A percentile compares a stretch with the other conserved stretches of the same genome.
Conservation (phyloP, 257 asterid genomes). For the Parsonsia alboflavescens region DNA sequence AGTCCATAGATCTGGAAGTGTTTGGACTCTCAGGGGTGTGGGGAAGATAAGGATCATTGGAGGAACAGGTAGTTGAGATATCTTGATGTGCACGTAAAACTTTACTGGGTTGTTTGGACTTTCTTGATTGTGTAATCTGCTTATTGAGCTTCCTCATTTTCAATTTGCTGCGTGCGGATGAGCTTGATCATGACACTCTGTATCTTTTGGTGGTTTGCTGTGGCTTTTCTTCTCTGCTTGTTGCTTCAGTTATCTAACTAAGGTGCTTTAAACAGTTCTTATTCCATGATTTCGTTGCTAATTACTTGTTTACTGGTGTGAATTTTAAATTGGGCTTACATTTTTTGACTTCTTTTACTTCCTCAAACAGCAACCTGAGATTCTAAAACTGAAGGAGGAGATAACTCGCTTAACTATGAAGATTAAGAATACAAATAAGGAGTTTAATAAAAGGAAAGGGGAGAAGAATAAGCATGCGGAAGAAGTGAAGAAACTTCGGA, state of each 20-base stretch:
- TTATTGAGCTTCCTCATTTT: neutral
- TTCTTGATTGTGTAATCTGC: neutral
- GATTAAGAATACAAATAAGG: slow-evolving; percentile 69
- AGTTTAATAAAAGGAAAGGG: slow-evolving; percentile 66
- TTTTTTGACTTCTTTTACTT: slow-evolving; percentile 10
- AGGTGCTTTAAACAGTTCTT: neutral
- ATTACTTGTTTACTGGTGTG: neutral
- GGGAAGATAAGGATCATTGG: neutral
- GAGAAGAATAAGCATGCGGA: slow-evolving; percentile 63
- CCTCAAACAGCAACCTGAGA: slow-evolving; percentile 82
- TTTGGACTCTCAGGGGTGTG: neutral
- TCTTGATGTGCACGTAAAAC: neutral
- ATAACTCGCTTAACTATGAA: slow-evolving; percentile 65
- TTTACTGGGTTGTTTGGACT: neutral
- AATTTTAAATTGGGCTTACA: neutral
- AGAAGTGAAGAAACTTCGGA: slow-evolving; percentile 76
- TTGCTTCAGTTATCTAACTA: neutral
- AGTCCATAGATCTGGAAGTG: neutral
- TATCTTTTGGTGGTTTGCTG: neutral
- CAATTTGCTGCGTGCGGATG: neutral
- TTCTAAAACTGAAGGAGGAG: slow-evolving; percentile 86
- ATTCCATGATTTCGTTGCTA: neutral
- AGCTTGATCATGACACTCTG: neutral
- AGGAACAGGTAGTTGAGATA: neutral
- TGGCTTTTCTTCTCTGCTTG: neutral